These are phyloP conservation scores for Tricholoma bakamatsutake DNA, from an alignment of 768 basidiomycete species.

Conservation along the genomic window DNA sequence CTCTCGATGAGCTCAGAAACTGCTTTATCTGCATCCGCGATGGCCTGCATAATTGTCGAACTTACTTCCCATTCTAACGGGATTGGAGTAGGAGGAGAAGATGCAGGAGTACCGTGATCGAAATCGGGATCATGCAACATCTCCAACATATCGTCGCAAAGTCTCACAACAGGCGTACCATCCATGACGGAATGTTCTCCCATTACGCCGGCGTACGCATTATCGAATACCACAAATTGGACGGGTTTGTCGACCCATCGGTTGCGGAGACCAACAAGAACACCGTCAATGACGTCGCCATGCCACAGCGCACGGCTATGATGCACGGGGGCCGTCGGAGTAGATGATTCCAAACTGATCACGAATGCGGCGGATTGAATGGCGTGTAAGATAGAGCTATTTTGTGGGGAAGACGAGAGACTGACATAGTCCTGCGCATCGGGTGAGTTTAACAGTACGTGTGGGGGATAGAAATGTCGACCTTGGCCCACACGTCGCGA, in stretches of 20 bases:
- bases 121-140: constrained; percentile 55
- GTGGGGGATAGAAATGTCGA: constrained; percentile 17
- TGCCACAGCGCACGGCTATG: constrained; percentile 79
- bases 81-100: constrained; percentile 28
- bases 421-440: constrained; percentile 52
- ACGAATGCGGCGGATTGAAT: constrained; percentile 87
- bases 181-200: constrained; percentile 94
- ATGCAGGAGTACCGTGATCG: constrained; percentile 44
- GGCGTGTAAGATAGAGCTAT: constrained; percentile 56
- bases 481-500: constrained; percentile 88
- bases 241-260: constrained; percentile 90
- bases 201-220: constrained; percentile 77
- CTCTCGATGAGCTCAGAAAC: constrained; percentile 53
- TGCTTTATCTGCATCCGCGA: constrained; percentile 48
- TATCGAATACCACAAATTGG: constrained; percentile 83
- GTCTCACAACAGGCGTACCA: constrained; percentile 72
- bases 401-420: constrained; percentile 53
- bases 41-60: constrained; percentile 40
- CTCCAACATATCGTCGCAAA: constrained; percentile 66
- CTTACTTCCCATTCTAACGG: constrained; percentile 64
- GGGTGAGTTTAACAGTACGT: constrained; percentile 3
- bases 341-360: constrained; percentile 68
- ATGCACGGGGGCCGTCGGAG: constrained; percentile 44
- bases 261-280: constrained; percentile 57
- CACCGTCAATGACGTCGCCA: constrained; percentile 49